Conservation (phyloP, 2,329 filamentous ascomycete genomes). For the Fusarium heterosporum region DNA sequence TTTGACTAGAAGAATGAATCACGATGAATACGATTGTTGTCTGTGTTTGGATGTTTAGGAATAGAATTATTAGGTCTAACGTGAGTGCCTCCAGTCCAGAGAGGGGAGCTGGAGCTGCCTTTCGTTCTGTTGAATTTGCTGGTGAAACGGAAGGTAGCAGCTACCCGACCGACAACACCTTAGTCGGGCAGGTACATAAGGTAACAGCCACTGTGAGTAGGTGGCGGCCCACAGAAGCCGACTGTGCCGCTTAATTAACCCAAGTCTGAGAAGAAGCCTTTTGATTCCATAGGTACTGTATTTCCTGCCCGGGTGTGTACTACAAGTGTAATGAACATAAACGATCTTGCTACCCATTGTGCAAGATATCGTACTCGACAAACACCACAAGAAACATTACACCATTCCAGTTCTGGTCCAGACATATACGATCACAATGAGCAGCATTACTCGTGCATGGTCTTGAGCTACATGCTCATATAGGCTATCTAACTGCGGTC, state of each 20-base stretch:
- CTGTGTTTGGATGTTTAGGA: background rate
- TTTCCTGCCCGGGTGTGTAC: background rate
- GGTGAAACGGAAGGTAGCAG: constrained; percentile 21
- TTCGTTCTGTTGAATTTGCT: constrained; percentile 11
- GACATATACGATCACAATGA: background rate
- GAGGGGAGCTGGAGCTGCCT: constrained; percentile 5
- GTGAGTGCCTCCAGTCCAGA: background rate
- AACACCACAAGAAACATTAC: background rate
- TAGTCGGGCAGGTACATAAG: constrained; percentile 29
- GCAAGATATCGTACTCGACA: background rate
- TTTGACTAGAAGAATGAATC: background rate
- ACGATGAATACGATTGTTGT: background rate
- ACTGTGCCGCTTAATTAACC: constrained; percentile 31
- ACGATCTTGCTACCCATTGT: background rate
- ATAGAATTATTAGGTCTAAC: background rate
- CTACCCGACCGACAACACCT: constrained; percentile 4
- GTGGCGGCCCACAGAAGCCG: constrained; percentile 31
- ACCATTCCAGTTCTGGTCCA: background rate
- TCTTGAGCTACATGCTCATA: background rate
- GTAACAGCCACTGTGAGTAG: constrained; percentile 25
- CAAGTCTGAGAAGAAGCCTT: constrained; percentile 1
- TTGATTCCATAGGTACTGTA: constrained; percentile 17
- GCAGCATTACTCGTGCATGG: background rate
- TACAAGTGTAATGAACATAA: background rate
- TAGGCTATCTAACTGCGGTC: background rate